A percentile compares a stretch with the other conserved stretches of the same genome.
phyloP scores from a whole-genome alignment of 768 basidiomycete genomes.

The Macrolepiota albuminosa region DNA sequence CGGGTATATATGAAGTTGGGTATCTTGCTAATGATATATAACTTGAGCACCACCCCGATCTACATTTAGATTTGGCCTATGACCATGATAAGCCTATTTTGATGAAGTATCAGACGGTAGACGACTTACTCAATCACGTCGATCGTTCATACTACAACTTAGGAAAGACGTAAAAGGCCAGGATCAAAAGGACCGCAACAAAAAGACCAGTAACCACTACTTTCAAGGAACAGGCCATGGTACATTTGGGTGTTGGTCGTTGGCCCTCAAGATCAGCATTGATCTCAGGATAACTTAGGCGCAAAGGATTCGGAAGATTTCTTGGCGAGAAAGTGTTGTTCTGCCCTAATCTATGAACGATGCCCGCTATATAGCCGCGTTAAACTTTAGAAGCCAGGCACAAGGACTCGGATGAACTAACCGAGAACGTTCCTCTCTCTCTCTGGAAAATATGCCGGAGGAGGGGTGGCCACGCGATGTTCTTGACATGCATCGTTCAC shows the following conservation, averaged over 20 bases:
- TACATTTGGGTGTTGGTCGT: not conserved
- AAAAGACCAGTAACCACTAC: not conserved
- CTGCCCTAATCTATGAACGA: not conserved
- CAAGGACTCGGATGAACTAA: not conserved
- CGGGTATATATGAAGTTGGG: not conserved
- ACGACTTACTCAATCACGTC: not conserved
- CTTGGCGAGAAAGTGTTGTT: not conserved
- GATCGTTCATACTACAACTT: not conserved
- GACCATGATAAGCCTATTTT: not conserved
- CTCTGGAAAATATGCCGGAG: not conserved
- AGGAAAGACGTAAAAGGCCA: conserved; percentile 2
- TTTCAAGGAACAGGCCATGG: not conserved
- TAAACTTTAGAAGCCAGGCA: not conserved
- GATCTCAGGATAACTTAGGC: not conserved
- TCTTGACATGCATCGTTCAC: not conserved
- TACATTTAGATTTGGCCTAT: not conserved
- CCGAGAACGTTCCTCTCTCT: not conserved
- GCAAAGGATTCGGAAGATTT: not conserved
- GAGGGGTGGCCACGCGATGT: not conserved
- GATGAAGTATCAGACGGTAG: not conserved
- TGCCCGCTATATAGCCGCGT: not conserved
- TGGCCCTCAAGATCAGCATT: not conserved
- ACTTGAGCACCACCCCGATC: not conserved
- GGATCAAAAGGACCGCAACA: not conserved
- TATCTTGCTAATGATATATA: not conserved